These are phyloP conservation scores for Gossypium schwendimanii DNA, from an alignment of 441 rosid genomes.

Conservation along the genomic window DNA sequence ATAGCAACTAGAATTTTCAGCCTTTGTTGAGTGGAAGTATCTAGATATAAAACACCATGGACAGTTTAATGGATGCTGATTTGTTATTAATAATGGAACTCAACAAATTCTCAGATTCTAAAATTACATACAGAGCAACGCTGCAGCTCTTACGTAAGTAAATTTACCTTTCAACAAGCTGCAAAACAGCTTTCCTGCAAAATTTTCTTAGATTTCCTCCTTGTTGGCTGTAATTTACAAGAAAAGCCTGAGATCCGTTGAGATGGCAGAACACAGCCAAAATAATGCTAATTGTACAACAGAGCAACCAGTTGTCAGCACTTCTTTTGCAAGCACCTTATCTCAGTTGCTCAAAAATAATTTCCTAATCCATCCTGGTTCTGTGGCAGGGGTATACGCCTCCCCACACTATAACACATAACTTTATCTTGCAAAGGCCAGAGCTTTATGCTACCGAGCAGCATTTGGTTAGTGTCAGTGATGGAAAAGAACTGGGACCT, in stretches of 20 bases:
- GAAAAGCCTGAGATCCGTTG: slow-evolving; percentile 28
- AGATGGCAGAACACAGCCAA: slow-evolving; percentile 36
- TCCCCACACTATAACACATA: slow-evolving; percentile 22
- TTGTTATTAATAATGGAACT: slow-evolving; percentile 66
- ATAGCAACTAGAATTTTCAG: slow-evolving; percentile 6
- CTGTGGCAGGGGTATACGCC: slow-evolving; percentile 31
- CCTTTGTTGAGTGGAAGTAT: slow-evolving; percentile 12
- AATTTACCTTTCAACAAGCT: slow-evolving; percentile 61
- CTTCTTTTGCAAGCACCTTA: slow-evolving; percentile 27
- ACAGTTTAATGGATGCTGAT: slow-evolving; percentile 40
- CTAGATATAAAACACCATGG: slow-evolving; percentile 18
- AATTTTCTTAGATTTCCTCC: slow-evolving; percentile 50
- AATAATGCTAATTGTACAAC: slow-evolving; percentile 43
- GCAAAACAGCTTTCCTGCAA: slow-evolving; percentile 56
- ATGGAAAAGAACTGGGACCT: slow-evolving; percentile 19
- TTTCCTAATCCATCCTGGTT: slow-evolving; percentile 25
- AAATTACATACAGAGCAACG: slow-evolving; percentile 62
- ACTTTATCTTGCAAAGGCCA: slow-evolving; percentile 27
- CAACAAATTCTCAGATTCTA: slow-evolving; percentile 60
- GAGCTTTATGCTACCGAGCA: slow-evolving; percentile 25
- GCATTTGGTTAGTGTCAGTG: slow-evolving; percentile 29
- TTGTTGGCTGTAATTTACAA: slow-evolving; percentile 46
- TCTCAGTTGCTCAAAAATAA: slow-evolving; percentile 33
- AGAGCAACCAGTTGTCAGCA: slow-evolving; percentile 36
- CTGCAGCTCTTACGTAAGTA: slow-evolving; percentile 61